phyloP scores from a whole-genome alignment of 176 grass and related monocot species.

The Carex myosuroides region DNA sequence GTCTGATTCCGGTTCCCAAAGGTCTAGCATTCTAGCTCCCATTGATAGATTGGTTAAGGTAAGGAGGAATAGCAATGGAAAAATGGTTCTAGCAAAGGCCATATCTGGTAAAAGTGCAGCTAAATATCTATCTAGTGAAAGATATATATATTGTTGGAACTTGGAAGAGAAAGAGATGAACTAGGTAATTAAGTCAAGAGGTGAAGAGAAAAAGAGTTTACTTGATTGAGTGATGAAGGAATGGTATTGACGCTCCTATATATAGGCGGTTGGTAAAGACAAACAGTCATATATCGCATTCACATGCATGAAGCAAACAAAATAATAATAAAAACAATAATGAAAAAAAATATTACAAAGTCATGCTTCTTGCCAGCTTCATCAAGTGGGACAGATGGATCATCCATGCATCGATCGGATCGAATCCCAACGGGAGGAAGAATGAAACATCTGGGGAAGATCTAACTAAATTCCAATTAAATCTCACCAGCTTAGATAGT shows the following conservation, averaged over 20 bases:
- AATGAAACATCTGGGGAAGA: not conserved
- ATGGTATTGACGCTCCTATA: not conserved
- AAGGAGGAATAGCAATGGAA: not conserved
- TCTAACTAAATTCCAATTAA: not conserved
- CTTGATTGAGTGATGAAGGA: constrained; percentile 3
- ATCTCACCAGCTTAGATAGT: too few relatives aligned
- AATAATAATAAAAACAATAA: not conserved
- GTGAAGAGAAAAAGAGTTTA: not conserved
- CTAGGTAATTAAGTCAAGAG: not conserved
- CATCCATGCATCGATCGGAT: not conserved
- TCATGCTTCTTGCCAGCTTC: constrained; percentile 7
- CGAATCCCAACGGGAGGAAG: not conserved
- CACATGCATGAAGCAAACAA: not conserved
- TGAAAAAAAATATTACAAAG: not conserved
- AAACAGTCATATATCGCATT: not conserved
- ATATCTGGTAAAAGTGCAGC: not conserved
- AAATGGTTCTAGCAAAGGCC: not conserved
- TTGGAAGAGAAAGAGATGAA: not conserved
- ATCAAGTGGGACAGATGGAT: constrained; percentile 16
- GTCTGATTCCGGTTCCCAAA: not conserved
- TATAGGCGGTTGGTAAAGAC: not conserved
- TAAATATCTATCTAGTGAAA: not conserved
- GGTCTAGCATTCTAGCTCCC: constrained; percentile 1
- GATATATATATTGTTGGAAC: not conserved
- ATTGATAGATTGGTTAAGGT: not conserved